These are phyloP conservation scores for Pyrenochaeta sp. DNA, from an alignment of 2,329 filamentous ascomycete species.

Conservation along the genomic window DNA sequence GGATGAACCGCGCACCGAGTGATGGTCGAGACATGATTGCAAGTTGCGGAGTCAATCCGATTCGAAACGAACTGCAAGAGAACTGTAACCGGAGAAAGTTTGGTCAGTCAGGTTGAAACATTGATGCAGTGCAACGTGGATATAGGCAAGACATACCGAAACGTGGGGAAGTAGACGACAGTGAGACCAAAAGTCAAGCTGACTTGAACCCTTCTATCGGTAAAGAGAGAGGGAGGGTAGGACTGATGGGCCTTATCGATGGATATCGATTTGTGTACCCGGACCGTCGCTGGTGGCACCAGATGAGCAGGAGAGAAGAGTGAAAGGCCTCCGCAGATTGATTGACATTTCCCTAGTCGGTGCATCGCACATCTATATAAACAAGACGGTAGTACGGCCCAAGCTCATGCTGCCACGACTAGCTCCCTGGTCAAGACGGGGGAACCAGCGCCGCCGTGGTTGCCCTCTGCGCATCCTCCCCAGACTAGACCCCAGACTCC, in stretches of 20 bases:
- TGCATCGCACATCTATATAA: constrained; percentile 33
- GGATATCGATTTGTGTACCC: constrained; percentile 9
- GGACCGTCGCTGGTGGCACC: constrained; percentile 14
- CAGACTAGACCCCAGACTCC: constrained; percentile 22
- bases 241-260: not conserved
- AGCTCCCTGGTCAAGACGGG: constrained; percentile 28
- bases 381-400: constrained; percentile 26
- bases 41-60: constrained; percentile 1
- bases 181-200: constrained; percentile 6
- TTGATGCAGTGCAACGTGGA: not conserved
- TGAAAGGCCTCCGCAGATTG: constrained; percentile 27
- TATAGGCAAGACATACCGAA: constrained; percentile 16
- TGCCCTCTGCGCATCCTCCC: constrained; percentile 16
- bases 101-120: not conserved
- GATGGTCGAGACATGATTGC: constrained; percentile 11
- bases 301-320: constrained; percentile 18
- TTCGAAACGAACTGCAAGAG: not conserved
- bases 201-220: constrained; percentile 1
- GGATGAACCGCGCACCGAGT: constrained; percentile 54
- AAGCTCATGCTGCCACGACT: constrained; percentile 19
- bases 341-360: constrained; percentile 15
- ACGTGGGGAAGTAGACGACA: not conserved
- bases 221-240: not conserved
- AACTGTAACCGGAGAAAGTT: not conserved
- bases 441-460: constrained; percentile 27